Conservation (phyloP, 2,329 filamentous ascomycete species). For the Epicoccum nigrum region DNA sequence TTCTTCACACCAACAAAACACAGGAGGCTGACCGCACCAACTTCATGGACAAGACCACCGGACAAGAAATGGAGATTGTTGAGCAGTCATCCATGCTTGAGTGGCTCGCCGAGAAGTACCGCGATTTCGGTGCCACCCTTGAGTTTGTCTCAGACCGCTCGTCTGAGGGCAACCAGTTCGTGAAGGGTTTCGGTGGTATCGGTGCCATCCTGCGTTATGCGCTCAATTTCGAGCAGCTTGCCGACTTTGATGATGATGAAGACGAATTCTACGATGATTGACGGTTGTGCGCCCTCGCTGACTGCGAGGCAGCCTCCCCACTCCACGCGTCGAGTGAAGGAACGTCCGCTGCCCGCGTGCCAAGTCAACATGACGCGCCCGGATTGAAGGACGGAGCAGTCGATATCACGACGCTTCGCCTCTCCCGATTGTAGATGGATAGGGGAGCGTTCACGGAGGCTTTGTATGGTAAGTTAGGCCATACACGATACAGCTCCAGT, state of each 20-base stretch:
- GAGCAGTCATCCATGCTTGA: conserved; percentile 94
- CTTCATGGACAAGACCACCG: conserved; percentile 95
- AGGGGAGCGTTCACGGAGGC: conserved; percentile 44
- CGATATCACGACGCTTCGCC: conserved; percentile 43
- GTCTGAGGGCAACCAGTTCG: conserved; percentile 98
- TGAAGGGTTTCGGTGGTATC: conserved; percentile 99
- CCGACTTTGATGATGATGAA: conserved; percentile 80
- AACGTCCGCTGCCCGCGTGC: conserved; percentile 57
- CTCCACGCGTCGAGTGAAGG: conserved; percentile 58
- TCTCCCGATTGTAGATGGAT: conserved; percentile 49
- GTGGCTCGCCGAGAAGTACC: conserved; percentile 98
- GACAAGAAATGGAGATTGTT: conserved; percentile 95
- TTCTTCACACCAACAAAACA: conserved; percentile 86
- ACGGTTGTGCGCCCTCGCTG: conserved; percentile 86
- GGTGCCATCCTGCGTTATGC: conserved; percentile 98
- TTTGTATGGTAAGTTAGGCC: conserved; percentile 41
- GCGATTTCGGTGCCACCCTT: conserved; percentile 92
- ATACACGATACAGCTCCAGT: not conserved
- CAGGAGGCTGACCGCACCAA: conserved; percentile 79
- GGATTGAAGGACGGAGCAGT: conserved; percentile 37
- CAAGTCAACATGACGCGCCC: conserved; percentile 43
- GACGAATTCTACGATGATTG: conserved; percentile 92
- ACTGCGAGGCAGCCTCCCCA: conserved; percentile 83
- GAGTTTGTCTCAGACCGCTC: conserved; percentile 98
- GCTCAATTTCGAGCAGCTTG: conserved; percentile 99